Percentiles rank a stretch among this genome's conserved stretches.
Evolutionary conservation across 768 basidiomycete genomes (phyloP).

Genomic region (Piloderma croceum): DNA sequence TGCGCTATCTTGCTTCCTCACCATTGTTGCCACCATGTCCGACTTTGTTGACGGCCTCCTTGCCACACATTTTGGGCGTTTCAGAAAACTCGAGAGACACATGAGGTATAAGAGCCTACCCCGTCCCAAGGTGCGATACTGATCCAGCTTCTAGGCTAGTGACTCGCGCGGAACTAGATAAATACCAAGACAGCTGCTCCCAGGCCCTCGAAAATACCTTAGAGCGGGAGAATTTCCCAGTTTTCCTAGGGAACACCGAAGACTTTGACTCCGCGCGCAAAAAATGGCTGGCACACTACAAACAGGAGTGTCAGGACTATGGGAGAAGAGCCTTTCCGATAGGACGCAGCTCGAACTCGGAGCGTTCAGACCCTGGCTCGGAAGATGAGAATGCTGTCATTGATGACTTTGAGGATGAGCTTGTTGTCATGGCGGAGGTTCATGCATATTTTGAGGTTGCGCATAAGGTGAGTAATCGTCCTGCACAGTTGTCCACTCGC

Average conservation of each 20-base stretch:
- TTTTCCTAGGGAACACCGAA: background rate
- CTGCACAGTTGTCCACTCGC: background rate
- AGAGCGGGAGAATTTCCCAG: background rate
- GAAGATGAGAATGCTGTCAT: conserved; percentile 8
- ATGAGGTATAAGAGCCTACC: conserved; percentile 26
- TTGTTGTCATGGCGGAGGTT: conserved; percentile 49
- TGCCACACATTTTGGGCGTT: conserved; percentile 34
- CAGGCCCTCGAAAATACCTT: background rate
- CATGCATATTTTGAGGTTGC: conserved; percentile 53
- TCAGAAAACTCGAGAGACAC: conserved; percentile 24
- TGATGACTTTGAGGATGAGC: conserved; percentile 35
- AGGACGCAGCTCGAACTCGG: conserved; percentile 14
- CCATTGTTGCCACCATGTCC: conserved; percentile 24
- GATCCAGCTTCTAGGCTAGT: conserved; percentile 12
- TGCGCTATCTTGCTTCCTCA: conserved; percentile 28
- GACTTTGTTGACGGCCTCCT: conserved; percentile 21
- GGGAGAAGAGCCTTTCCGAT: conserved; percentile 11
- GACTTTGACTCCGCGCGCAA: conserved; percentile 11
- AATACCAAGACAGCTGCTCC: conserved; percentile 1
- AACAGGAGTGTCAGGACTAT: conserved; percentile 3
- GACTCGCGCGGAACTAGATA: conserved; percentile 16
- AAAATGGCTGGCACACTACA: conserved; percentile 2
- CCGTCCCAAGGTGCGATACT: conserved; percentile 27
- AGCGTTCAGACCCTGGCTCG: conserved; percentile 23
- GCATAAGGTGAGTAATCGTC: conserved; percentile 41